A percentile compares a stretch with the other conserved stretches of the same genome.
phyloP scores from a whole-genome alignment of 352 stramenopile species.

The Peronospora destructor region DNA sequence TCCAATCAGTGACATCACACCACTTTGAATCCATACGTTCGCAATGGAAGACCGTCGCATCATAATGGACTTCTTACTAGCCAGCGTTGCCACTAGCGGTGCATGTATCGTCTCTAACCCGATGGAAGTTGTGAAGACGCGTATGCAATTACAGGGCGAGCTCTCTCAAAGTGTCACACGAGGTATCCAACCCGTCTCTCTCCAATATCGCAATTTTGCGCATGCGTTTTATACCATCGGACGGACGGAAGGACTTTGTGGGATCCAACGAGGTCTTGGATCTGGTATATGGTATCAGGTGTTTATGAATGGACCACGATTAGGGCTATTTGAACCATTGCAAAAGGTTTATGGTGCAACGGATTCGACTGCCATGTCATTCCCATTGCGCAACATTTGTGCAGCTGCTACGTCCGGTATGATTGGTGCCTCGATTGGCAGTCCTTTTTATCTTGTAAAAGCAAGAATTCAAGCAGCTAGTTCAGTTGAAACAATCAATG shows the following conservation, averaged over 20 bases:
- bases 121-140: slow-evolving; percentile 88
- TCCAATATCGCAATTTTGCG: slow-evolving; percentile 81
- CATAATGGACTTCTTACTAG: slow-evolving; percentile 65
- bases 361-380: slow-evolving; percentile 65
- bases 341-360: slow-evolving; percentile 76
- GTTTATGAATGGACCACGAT: slow-evolving; percentile 72
- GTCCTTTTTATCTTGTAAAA: slow-evolving; percentile 84
- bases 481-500: slow-evolving; percentile 64
- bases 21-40: neutral
- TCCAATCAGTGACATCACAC: no score
- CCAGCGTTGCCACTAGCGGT: slow-evolving; percentile 51
- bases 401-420: slow-evolving; percentile 70
- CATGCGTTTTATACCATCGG: slow-evolving; percentile 82
- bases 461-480: slow-evolving; percentile 77
- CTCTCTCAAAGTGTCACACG: slow-evolving; percentile 45
- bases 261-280: slow-evolving; percentile 74
- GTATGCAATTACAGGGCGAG: slow-evolving; percentile 85
- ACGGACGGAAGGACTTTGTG: slow-evolving; percentile 62
- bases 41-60: slow-evolving; percentile 40
- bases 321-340: slow-evolving; percentile 75
- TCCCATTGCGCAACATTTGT: slow-evolving; percentile 66
- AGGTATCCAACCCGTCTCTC: slow-evolving; percentile 23
- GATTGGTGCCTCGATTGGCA: slow-evolving; percentile 69
- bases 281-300: slow-evolving; percentile 79
- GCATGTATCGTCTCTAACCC: slow-evolving; percentile 78